Conservation (phyloP, 2,329 filamentous ascomycete genomes). For the Akanthomyces muscarius region DNA sequence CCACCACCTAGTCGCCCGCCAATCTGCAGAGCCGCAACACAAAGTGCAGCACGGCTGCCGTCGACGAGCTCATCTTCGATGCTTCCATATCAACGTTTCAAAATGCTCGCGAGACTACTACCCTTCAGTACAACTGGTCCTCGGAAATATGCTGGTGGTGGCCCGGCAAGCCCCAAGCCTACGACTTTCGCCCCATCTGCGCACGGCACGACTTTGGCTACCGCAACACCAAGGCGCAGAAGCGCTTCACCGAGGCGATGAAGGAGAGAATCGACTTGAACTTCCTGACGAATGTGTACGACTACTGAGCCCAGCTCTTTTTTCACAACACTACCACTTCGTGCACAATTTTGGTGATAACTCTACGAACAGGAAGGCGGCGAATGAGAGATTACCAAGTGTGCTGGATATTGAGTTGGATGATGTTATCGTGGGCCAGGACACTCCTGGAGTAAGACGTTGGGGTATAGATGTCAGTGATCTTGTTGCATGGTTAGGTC, state of each 20-base stretch:
- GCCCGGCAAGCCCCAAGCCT: conserved; percentile 36
- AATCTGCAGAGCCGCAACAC: background rate
- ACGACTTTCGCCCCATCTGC: conserved; percentile 29
- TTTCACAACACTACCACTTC: background rate
- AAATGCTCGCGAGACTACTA: conserved; percentile 28
- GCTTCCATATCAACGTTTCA: conserved; percentile 5
- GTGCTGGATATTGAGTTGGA: conserved; percentile 11
- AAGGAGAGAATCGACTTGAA: conserved; percentile 37
- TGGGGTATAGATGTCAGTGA: conserved; percentile 15
- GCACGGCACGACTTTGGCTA: conserved; percentile 27
- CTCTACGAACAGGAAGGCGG: too few relatives aligned
- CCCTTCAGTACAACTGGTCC: conserved; percentile 35
- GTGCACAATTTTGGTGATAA: conserved; percentile 22
- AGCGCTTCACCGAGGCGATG: conserved; percentile 30
- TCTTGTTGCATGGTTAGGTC: background rate
- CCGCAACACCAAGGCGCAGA: conserved; percentile 34
- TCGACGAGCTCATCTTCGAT: conserved; percentile 11
- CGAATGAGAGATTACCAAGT: too few relatives aligned
- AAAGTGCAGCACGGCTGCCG: conserved; percentile 4
- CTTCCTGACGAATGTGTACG: conserved; percentile 34
- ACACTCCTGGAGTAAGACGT: background rate
- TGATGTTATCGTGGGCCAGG: conserved; percentile 1
- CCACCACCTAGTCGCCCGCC: background rate
- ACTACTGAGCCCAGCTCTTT: conserved; percentile 19
- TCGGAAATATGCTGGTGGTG: conserved; percentile 35